Percentiles rank a stretch among this genome's conserved stretches.
phyloP scores from a whole-genome alignment of 257 asterid species.

The Jaltomata sinuosa region DNA sequence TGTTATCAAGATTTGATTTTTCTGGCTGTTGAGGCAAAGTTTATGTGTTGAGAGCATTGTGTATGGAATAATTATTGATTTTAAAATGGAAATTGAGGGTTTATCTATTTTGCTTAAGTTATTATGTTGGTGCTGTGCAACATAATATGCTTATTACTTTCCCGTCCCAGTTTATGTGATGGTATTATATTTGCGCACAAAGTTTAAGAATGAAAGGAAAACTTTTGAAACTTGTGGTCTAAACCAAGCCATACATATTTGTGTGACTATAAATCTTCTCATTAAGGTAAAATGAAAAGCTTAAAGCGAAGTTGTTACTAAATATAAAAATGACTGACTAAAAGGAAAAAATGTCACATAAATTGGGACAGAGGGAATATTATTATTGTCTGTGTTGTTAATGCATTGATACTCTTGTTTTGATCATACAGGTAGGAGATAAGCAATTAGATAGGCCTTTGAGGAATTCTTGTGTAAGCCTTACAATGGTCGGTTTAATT shows the following conservation, averaged over 20 bases:
- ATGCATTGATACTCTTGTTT: slow-evolving; percentile 18
- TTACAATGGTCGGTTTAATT: slow-evolving; percentile 9
- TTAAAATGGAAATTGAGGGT: not conserved
- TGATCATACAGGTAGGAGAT: slow-evolving; percentile 15
- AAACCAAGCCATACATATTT: not conserved
- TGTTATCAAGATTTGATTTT: not conserved
- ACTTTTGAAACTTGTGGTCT: not conserved
- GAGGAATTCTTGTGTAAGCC: slow-evolving; percentile 13
- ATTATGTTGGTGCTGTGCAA: not conserved
- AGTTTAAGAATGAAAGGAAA: not conserved
- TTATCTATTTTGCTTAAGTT: not conserved
- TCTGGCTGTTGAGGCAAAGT: not conserved
- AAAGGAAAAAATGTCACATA: not conserved
- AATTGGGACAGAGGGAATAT: not conserved
- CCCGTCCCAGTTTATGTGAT: not conserved
- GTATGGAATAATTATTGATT: not conserved
- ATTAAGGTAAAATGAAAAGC: not conserved
- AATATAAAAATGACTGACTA: not conserved
- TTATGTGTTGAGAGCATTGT: not conserved
- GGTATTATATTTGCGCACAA: not conserved
- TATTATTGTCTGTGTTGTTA: slow-evolving; percentile 3
- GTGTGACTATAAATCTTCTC: not conserved
- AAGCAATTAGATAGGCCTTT: slow-evolving; percentile 11
- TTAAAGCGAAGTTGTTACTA: not conserved
- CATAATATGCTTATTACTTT: not conserved